phyloP scores from a whole-genome alignment of 2,329 filamentous ascomycete species.

The Penicillium sp. region DNA sequence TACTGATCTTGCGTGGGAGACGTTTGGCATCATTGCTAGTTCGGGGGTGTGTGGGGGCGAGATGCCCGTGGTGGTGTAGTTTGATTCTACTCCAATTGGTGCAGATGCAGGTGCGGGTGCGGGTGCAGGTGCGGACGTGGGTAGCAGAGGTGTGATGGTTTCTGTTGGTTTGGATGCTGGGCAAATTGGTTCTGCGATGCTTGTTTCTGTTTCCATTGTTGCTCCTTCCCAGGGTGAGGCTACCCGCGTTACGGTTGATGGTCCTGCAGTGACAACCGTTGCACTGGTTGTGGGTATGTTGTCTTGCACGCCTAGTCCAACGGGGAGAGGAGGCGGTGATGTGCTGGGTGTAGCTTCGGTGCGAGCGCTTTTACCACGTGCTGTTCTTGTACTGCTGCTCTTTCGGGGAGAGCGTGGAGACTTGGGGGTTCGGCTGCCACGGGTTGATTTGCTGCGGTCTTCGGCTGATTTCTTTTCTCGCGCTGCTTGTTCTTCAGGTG shows the following conservation, averaged over 20 bases:
- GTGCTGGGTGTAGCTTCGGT: slow-evolving; percentile 10
- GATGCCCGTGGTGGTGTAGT: slow-evolving; percentile 6
- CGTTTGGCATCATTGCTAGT: slow-evolving; percentile 5
- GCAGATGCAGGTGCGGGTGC: too few species aligned
- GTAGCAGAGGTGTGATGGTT: slow-evolving; percentile 1
- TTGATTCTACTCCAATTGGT: too few species aligned
- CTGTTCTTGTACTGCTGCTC: slow-evolving; percentile 22
- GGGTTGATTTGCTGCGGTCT: slow-evolving; percentile 37
- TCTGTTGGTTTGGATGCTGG: slow-evolving; percentile 6
- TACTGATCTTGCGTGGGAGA: slow-evolving; percentile 16
- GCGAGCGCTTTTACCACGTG: slow-evolving; percentile 15
- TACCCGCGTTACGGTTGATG: not conserved
- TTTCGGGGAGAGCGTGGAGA: slow-evolving; percentile 35
- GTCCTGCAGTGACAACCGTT: not conserved
- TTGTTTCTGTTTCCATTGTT: not conserved
- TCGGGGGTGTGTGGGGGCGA: slow-evolving; percentile 34
- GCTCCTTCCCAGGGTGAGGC: not conserved
- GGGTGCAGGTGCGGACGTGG: not conserved
- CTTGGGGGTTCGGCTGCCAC: slow-evolving; percentile 24
- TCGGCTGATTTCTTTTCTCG: slow-evolving; percentile 51
- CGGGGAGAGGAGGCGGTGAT: slow-evolving; percentile 1
- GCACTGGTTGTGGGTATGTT: not conserved
- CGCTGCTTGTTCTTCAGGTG: slow-evolving; percentile 61
- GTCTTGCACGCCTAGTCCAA: not conserved
- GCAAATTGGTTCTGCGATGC: slow-evolving; percentile 4